phyloP scores from a whole-genome alignment of 345 rosid genomes.

The Hirschfeldia incana region DNA sequence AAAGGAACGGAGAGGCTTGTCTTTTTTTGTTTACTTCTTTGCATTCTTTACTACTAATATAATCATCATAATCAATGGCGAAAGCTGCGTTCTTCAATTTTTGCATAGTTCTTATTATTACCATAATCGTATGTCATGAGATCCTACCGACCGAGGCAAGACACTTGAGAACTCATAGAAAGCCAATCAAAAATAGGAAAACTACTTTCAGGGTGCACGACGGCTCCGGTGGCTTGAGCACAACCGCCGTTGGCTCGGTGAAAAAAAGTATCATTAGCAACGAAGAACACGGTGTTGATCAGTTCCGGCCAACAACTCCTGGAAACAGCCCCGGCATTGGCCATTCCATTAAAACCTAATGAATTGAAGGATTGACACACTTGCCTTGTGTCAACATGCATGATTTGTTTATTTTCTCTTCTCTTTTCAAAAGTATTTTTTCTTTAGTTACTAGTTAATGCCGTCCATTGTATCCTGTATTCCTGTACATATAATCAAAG shows the following conservation, averaged over 20 bases:
- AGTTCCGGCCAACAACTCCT: slow-evolving; percentile 47
- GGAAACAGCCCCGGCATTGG: slow-evolving; percentile 41
- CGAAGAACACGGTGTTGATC: slow-evolving; percentile 38
- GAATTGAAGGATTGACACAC: background rate
- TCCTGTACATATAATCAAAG: slow-evolving; percentile 8
- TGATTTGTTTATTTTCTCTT: background rate
- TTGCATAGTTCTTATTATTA: slow-evolving; percentile 27
- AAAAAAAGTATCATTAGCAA: slow-evolving; percentile 25
- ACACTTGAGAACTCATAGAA: slow-evolving; percentile 32
- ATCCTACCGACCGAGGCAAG: slow-evolving; percentile 40
- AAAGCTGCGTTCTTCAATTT: slow-evolving; percentile 12
- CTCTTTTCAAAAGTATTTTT: background rate
- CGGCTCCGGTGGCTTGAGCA: slow-evolving; percentile 10
- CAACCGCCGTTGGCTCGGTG: background rate
- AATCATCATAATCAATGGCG: slow-evolving; percentile 35
- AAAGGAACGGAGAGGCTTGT: slow-evolving; percentile 8
- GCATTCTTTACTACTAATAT: background rate
- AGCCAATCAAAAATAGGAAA: slow-evolving; percentile 19
- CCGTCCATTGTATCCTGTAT: slow-evolving; percentile 3
- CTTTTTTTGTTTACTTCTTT: background rate
- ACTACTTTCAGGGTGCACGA: background rate
- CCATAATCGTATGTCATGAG: slow-evolving; percentile 38
- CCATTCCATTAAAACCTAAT: slow-evolving; percentile 26
- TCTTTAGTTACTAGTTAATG: background rate
- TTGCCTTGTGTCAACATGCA: background rate